phyloP scores from a whole-genome alignment of 2,329 filamentous ascomycete genomes.

The Phoma sp. region DNA sequence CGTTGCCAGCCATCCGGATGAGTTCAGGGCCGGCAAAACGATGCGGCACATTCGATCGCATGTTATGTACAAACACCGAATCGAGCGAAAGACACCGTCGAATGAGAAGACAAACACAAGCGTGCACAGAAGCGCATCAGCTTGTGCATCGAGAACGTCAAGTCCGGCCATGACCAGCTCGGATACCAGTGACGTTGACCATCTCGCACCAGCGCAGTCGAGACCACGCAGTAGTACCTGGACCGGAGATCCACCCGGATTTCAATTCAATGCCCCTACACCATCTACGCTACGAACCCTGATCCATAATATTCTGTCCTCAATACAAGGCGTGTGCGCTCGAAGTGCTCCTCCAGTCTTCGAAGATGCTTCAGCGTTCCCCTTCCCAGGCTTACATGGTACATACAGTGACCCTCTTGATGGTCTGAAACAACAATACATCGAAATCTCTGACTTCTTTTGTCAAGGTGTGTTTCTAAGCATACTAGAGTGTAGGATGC shows the following conservation, averaged over 20 bases:
- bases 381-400: slow-evolving; percentile 23
- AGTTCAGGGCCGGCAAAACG: slow-evolving; percentile 40
- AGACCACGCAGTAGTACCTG: slow-evolving; percentile 10
- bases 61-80: slow-evolving; percentile 48
- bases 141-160: slow-evolving; percentile 26
- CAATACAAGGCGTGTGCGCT: slow-evolving; percentile 29
- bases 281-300: background rate
- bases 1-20: slow-evolving; percentile 43
- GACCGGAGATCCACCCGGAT: background rate
- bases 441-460: slow-evolving; percentile 28
- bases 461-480: slow-evolving; percentile 26
- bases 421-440: slow-evolving; percentile 34
- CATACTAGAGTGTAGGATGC: background rate
- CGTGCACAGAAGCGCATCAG: slow-evolving; percentile 16
- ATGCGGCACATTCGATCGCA: slow-evolving; percentile 48
- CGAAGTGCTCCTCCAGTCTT: slow-evolving; percentile 33
- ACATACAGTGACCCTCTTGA: slow-evolving; percentile 24
- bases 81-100: slow-evolving; percentile 17
- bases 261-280: background rate
- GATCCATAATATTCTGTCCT: background rate
- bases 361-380: slow-evolving; percentile 31
- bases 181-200: slow-evolving; percentile 13
- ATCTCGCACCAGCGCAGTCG: background rate
- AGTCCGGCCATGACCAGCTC: slow-evolving; percentile 30
- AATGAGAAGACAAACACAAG: background rate